These are phyloP conservation scores for Naegleria fowleri DNA, from an alignment of 208 protist genomes.

Conservation along the genomic window DNA sequence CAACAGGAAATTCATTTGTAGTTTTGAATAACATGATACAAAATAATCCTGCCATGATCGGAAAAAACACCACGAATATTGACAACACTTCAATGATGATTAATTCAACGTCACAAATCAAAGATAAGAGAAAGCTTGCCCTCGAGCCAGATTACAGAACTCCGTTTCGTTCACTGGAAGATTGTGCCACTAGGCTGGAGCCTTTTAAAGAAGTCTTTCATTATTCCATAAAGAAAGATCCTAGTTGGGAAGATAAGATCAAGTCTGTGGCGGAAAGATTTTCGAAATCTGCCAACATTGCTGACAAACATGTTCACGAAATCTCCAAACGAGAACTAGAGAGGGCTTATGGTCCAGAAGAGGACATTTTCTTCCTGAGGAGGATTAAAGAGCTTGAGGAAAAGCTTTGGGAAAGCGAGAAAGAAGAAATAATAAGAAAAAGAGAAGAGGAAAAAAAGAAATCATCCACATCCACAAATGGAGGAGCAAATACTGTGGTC, in stretches of 20 bases:
- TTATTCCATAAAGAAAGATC: conserved; percentile 2
- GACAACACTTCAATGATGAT: not conserved
- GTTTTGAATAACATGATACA: not conserved
- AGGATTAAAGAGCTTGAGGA: not conserved
- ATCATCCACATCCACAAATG: not conserved
- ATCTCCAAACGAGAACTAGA: not conserved
- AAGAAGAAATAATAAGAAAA: not conserved
- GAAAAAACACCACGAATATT: too few species aligned
- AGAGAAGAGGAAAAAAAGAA: not conserved
- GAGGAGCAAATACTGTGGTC: not conserved
- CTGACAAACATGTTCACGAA: not conserved
- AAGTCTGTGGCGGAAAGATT: not conserved
- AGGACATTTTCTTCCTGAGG: not conserved
- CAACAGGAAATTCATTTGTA: not conserved
- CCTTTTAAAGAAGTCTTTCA: not conserved
- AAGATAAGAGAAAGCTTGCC: not conserved
- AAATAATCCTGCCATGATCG: not conserved
- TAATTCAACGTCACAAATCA: not conserved
- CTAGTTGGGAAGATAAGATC: not conserved
- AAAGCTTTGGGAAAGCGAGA: not conserved
- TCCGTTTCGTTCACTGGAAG: not conserved
- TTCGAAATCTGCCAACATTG: not conserved
- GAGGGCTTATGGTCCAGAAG: not conserved
- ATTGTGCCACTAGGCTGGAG: not conserved
- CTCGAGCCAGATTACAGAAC: not conserved